Base-by-base conservation (phyloP, 257 asterid species). In the Leptodermis oblonga region DNA sequence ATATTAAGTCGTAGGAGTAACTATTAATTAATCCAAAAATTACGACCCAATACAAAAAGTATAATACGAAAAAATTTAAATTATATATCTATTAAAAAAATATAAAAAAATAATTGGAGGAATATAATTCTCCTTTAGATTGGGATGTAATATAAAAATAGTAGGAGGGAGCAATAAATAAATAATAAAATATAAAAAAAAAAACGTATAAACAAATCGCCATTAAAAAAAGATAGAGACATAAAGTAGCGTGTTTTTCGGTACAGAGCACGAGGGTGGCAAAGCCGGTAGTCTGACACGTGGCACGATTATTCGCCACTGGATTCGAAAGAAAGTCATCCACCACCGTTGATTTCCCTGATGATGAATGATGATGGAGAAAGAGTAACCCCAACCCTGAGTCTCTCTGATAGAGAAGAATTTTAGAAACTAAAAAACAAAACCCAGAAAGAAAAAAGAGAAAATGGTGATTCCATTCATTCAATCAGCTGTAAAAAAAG, bases 191-290 rank as follows among this genome's bases (percentile, higher is more conserved):
- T 60, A 70, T 58, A 52, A 68, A 68, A n/a, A 31, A 59, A 37
- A 59, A 48, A 69, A 66, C 30, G 48, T 60, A 70, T 58, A 52
- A 68, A 68, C 63, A 68, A 68, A 54, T 71, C 39, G 25, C 59
- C 62, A 37, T 13, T 65, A 26, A 68, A 63, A 72, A 70, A 68
- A 69, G 86, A 70, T 70, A 71, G 85, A 71, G 92, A 86, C 89
- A 85, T 84, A 87, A 87, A 89, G 92, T 75, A 85, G 86, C 92
- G 91, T 84, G 84, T 84, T 87, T 87, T 83, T 67, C 86, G 94
- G 88, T 79, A 76, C 80, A 71, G 84, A 80, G 85, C 86, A 74
- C 84, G 73, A 81, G 76, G 86, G 77, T 74, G 73, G 82, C 77
- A 79, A 87, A 78, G 85, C 82, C 78, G 74, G 39, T 62, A 46